Base-by-base conservation (phyloP, 2,329 filamentous ascomycete genomes). In the Fusarium sp. region DNA sequence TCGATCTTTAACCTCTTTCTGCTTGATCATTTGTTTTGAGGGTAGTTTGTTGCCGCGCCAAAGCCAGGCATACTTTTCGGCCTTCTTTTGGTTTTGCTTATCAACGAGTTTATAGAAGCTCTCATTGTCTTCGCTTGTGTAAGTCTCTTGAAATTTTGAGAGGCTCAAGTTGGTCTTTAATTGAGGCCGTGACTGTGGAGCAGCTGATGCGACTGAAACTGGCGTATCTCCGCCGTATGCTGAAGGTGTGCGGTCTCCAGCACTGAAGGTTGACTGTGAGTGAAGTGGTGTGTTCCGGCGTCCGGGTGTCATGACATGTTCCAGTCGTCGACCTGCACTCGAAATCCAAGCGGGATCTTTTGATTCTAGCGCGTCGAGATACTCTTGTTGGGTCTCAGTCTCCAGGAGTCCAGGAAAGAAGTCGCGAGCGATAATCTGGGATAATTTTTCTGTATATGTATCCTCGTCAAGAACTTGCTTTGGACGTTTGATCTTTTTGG, bases 51-150 rank as follows among this genome's bases (percentile, higher is more conserved):
- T 97, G 26, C 88, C 91, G 9, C 87, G 85, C 88, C 93, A 96
- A 41, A 98, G 81, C 91, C 94, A 97, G 1, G 88, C 88, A 72
- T 97, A 91, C 70, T 94, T 96, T 71, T 93, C 89, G 1, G 91
- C 89, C 46, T 84, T 86, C 74, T 93, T 94, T 60, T 88, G 84
- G 72, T 97, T 99, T 72, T 97, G 92, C 71, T 89, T 91, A 78
- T 99, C 95, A 26, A 98, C 81, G 2, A 99, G 82, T 69, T 89
- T 90, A 76, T 97, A 96, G 79, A 99, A 98, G 69, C 91, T 96
- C 74, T 97, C 95, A 73, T 98, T 98, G 75, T 99, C 95, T 76
- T 99, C 95, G 72, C 92, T 97, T 1, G 94, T 99, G 78, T 97
- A 98, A 67, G 91, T 94, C 4, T 91, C 85, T 73, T 99, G 95